phyloP scores from a whole-genome alignment of 768 basidiomycete genomes.

The Lactarius indigo region DNA sequence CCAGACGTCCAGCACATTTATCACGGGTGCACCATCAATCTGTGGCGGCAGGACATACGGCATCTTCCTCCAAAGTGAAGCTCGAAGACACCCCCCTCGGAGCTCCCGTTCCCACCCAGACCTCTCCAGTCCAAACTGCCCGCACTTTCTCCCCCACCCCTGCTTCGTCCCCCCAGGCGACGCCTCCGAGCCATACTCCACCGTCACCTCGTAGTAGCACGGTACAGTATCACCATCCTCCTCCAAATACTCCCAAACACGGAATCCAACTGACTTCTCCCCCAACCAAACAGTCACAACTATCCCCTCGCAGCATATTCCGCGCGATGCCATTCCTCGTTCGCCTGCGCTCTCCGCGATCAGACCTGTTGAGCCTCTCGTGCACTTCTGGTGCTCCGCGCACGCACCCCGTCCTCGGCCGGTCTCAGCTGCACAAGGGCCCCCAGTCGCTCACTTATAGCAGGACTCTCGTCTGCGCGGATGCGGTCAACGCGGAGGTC shows the following conservation, averaged over 20 bases:
- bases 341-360: slow-evolving; percentile 6
- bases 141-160: neutral
- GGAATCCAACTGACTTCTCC: neutral
- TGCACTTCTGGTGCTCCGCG: slow-evolving; percentile 10
- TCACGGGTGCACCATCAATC: neutral
- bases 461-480: slow-evolving; percentile 14
- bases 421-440: neutral
- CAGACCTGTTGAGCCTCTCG: slow-evolving; percentile 13
- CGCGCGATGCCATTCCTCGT: slow-evolving; percentile 19
- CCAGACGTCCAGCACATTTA: neutral
- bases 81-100: slow-evolving; percentile 22
- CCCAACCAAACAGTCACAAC: neutral
- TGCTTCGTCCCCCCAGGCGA: neutral
- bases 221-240: neutral
- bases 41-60: neutral
- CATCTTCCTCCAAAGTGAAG: slow-evolving; percentile 19
- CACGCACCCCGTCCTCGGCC: slow-evolving; percentile 11
- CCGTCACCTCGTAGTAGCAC: neutral
- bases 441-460: slow-evolving; percentile 7
- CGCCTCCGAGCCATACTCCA: neutral
- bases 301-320: slow-evolving; percentile 22
- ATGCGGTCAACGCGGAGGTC: slow-evolving; percentile 20
- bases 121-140: neutral
- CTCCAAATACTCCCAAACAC: neutral
- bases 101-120: neutral